Percentiles rank a stretch among this genome's conserved stretches.
phyloP scores from a whole-genome alignment of 2,329 filamentous ascomycete genomes.

The Cladosporium sp. region DNA sequence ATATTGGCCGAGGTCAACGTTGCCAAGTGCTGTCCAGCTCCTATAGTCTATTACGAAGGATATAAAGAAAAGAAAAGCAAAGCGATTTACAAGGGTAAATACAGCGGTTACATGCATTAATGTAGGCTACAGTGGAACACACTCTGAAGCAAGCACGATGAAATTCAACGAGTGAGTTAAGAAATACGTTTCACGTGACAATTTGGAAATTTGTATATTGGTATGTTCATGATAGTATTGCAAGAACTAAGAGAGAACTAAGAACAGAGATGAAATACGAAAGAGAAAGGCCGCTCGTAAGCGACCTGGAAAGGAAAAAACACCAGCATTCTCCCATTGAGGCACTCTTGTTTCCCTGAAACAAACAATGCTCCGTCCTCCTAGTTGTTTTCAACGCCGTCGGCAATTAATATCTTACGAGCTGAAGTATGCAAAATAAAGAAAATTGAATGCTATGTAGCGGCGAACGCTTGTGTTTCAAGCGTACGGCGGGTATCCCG shows the following conservation, averaged over 20 bases:
- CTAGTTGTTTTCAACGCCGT: not conserved
- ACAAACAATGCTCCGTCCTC: not conserved
- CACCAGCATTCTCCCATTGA: not conserved
- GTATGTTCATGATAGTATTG: not conserved
- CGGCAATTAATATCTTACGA: not conserved
- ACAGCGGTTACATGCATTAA: too few relatives aligned
- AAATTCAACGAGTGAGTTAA: too few relatives aligned
- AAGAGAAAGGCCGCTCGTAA: not conserved
- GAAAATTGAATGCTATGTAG: not conserved
- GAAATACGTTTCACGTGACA: too few relatives aligned
- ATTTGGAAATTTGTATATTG: too few relatives aligned
- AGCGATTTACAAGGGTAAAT: too few relatives aligned
- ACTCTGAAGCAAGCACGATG: too few relatives aligned
- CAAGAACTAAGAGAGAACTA: not conserved
- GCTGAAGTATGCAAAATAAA: not conserved
- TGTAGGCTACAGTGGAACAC: too few relatives aligned
- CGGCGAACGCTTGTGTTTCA: not conserved
- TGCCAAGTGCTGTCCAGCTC: too few relatives aligned
- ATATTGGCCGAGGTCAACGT: not conserved
- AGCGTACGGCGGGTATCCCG: conserved; percentile 1
- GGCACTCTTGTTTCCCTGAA: not conserved
- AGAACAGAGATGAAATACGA: not conserved
- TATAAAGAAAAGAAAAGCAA: too few relatives aligned
- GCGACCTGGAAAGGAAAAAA: not conserved
- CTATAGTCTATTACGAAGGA: too few relatives aligned